Evolutionary conservation across 495 filamentous ascomycete species (phyloP).

Genomic region (Penicillium verhagenii): DNA sequence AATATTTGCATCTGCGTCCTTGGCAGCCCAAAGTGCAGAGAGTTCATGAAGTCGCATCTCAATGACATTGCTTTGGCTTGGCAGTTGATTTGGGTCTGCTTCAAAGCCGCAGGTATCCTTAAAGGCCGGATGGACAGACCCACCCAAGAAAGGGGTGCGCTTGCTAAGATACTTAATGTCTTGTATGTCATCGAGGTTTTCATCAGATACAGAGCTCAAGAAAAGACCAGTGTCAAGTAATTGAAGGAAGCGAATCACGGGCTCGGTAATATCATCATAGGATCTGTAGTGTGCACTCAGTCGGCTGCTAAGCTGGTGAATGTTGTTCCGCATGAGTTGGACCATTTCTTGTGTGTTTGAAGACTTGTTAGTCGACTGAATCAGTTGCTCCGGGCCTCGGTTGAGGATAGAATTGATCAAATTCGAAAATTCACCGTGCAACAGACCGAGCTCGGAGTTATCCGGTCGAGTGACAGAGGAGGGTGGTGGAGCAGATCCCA

Average conservation of each 20-base stretch:
- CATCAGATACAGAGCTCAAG: slow-evolving; percentile 43
- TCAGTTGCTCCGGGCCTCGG: slow-evolving; percentile 49
- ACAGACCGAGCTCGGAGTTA: slow-evolving; percentile 60
- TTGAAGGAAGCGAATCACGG: slow-evolving; percentile 76
- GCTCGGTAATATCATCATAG: slow-evolving; percentile 81
- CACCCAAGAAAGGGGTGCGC: slow-evolving; percentile 65
- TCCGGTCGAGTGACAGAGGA: slow-evolving; percentile 73
- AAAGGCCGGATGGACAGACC: slow-evolving; percentile 29
- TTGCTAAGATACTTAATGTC: slow-evolving; percentile 42
- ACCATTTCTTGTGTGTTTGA: slow-evolving; percentile 29
- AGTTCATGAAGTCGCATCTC: slow-evolving; percentile 48
- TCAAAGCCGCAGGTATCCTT: neutral
- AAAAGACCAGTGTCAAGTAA: slow-evolving; percentile 75
- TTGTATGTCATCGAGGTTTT: slow-evolving; percentile 20
- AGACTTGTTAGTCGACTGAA: slow-evolving; percentile 17
- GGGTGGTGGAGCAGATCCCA: slow-evolving; percentile 61
- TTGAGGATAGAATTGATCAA: slow-evolving; percentile 64
- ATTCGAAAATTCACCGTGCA: slow-evolving; percentile 81
- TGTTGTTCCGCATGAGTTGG: slow-evolving; percentile 67
- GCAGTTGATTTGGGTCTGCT: neutral
- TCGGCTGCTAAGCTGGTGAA: slow-evolving; percentile 64
- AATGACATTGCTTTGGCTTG: slow-evolving; percentile 37
- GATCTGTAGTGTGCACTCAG: slow-evolving; percentile 64
- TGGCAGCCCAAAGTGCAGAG: slow-evolving; percentile 35
- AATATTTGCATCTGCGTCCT: slow-evolving; percentile 35